A percentile compares a stretch with the other conserved stretches of the same genome.
phyloP scores from a whole-genome alignment of 768 basidiomycete species.

The Tylopilus rubrobrunneus region DNA sequence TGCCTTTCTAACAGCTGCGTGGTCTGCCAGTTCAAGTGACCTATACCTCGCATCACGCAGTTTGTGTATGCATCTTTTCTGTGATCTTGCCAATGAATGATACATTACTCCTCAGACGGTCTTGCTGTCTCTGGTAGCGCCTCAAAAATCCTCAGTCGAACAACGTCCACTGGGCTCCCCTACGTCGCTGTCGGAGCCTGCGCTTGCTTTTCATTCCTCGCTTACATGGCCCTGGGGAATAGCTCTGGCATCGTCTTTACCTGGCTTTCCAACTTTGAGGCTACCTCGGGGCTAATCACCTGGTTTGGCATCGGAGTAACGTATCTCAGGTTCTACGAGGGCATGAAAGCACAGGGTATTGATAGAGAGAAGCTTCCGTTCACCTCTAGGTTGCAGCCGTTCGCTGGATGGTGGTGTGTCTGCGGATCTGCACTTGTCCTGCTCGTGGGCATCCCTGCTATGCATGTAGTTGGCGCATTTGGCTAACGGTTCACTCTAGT shows the following conservation, averaged over 20 bases:
- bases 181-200: slow-evolving; percentile 35
- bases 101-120: slow-evolving; percentile 42
- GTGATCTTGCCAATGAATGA: too few relatives aligned
- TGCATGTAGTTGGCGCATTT: too few relatives aligned
- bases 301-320: slow-evolving; percentile 45
- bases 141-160: slow-evolving; percentile 46
- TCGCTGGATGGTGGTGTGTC: slow-evolving; percentile 35
- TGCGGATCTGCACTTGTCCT: slow-evolving; percentile 26
- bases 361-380: slow-evolving; percentile 47
- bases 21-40: slow-evolving; percentile 1
- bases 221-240: slow-evolving; percentile 38
- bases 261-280: slow-evolving; percentile 36
- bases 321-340: slow-evolving; percentile 45
- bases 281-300: slow-evolving; percentile 39
- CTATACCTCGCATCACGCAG: slow-evolving; percentile 3
- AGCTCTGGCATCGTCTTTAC: slow-evolving; percentile 38
- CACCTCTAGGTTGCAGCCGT: slow-evolving; percentile 38
- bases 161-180: slow-evolving; percentile 40
- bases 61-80: neutral
- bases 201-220: slow-evolving; percentile 32
- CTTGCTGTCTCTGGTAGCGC: slow-evolving; percentile 51
- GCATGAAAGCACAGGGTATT: slow-evolving; percentile 46
- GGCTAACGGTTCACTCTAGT: too few relatives aligned
- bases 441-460: slow-evolving; percentile 30
- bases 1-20: slow-evolving; percentile 3